phyloP scores from a whole-genome alignment of 768 basidiomycete genomes.

The Candolleomyces aberdarensis region DNA sequence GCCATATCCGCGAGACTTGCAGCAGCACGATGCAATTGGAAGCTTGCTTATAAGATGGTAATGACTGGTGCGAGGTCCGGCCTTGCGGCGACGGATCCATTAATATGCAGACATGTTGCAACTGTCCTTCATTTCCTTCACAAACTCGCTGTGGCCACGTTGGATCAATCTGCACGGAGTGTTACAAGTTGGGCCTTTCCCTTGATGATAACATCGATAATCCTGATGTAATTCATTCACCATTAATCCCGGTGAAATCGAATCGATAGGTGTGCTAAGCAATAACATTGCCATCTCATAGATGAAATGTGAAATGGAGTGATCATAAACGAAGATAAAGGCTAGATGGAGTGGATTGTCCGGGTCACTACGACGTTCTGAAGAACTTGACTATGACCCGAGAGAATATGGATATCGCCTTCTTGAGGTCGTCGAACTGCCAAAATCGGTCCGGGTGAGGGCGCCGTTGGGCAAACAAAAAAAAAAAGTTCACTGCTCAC shows the following conservation, averaged over 20 bases:
- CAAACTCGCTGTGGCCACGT: conserved; percentile 2
- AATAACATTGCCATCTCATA: not conserved
- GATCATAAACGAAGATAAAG: not conserved
- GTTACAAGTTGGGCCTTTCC: too few species aligned
- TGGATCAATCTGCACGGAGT: not conserved
- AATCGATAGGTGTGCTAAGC: not conserved
- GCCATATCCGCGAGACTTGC: conserved; percentile 7
- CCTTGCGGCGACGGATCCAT: not conserved
- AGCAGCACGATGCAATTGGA: not conserved
- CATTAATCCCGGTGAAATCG: not conserved
- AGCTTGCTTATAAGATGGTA: not conserved
- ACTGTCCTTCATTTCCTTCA: not conserved
- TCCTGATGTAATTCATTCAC: not conserved
- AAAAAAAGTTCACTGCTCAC: conserved; percentile 28
- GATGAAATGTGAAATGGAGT: conserved; percentile 18
- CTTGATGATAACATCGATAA: not conserved
- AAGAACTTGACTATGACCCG: conserved; percentile 39
- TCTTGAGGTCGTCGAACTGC: conserved; percentile 40
- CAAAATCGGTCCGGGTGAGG: not conserved
- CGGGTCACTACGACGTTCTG: not conserved
- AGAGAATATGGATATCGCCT: conserved; percentile 44
- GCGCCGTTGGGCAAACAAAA: not conserved
- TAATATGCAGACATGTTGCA: not conserved
- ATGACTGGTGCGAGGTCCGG: not conserved
- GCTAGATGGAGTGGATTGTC: too few species aligned